Percentiles rank a stretch among this genome's conserved stretches.
Conservation (phyloP, 1,139 yeast genomes). For the Meyerozyma sp. region DNA sequence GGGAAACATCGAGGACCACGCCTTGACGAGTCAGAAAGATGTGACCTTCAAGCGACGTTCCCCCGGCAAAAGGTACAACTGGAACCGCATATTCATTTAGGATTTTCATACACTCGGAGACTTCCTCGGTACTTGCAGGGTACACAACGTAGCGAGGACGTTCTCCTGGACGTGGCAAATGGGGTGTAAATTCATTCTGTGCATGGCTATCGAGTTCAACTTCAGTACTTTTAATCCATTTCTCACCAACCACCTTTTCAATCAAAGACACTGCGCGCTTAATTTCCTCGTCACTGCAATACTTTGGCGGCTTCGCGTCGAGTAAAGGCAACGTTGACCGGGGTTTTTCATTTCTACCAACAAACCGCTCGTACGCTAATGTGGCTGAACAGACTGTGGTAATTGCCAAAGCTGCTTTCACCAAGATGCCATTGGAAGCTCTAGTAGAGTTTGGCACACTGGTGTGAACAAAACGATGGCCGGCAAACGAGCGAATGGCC, state of each 20-base stretch:
- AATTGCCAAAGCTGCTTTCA: not conserved
- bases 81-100: slow-evolving; percentile 33
- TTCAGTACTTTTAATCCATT: slow-evolving; percentile 20
- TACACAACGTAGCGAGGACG: slow-evolving; percentile 32
- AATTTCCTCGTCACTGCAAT: slow-evolving; percentile 16
- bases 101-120: slow-evolving; percentile 29
- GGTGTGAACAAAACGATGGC: not conserved
- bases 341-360: not conserved
- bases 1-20: slow-evolving; percentile 36
- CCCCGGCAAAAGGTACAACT: slow-evolving; percentile 64
- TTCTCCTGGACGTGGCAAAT: slow-evolving; percentile 30
- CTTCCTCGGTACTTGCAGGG: slow-evolving; percentile 32
- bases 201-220: slow-evolving; percentile 33
- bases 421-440: not conserved
- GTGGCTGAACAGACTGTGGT: not conserved
- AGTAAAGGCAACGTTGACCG: not conserved
- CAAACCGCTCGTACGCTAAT: not conserved
- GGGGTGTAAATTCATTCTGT: slow-evolving; percentile 38
- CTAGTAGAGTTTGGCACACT: not conserved
- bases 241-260: slow-evolving; percentile 12
- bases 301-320: slow-evolving; percentile 11
- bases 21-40: slow-evolving; percentile 36
- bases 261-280: slow-evolving; percentile 20
- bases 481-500: not conserved
- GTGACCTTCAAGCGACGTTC: slow-evolving; percentile 43